Evolutionary conservation across 495 filamentous ascomycete genomes (phyloP).

Genomic region (Gamarada debralockiae): DNA sequence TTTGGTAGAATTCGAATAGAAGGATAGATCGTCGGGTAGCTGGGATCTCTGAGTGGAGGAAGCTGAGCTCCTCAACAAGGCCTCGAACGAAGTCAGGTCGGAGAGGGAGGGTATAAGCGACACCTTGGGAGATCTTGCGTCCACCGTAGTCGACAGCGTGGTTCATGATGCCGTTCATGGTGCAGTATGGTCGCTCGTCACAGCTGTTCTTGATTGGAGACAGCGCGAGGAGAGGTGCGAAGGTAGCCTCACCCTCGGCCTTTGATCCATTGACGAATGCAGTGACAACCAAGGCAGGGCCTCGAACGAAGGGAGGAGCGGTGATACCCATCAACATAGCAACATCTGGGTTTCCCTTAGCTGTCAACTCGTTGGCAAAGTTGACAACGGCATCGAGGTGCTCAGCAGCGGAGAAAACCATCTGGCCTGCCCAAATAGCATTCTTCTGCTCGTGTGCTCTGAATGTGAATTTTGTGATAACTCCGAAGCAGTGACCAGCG

Average conservation of each 20-base stretch:
- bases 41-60: conserved; percentile 6
- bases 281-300: conserved; percentile 12
- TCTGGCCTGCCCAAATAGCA: not conserved
- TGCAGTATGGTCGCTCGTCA: conserved; percentile 37
- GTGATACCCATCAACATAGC: not conserved
- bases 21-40: not conserved
- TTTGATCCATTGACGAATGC: conserved; percentile 48
- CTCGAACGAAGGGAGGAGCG: not conserved
- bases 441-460: not conserved
- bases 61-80: not conserved
- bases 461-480: not conserved
- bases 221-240: conserved; percentile 33
- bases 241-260: conserved; percentile 36
- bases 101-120: not conserved
- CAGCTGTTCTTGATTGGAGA: conserved; percentile 34
- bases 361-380: not conserved
- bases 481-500: conserved; percentile 24
- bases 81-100: not conserved
- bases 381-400: not conserved
- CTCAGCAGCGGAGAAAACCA: not conserved
- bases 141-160: conserved; percentile 6
- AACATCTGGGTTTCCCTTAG: not conserved
- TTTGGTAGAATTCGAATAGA: not conserved
- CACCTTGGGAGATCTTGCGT: not conserved
- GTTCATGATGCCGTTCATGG: conserved; percentile 37